Conservation (phyloP, 2,329 filamentous ascomycete species). For the Aspergillus fumigatiaffinis region DNA sequence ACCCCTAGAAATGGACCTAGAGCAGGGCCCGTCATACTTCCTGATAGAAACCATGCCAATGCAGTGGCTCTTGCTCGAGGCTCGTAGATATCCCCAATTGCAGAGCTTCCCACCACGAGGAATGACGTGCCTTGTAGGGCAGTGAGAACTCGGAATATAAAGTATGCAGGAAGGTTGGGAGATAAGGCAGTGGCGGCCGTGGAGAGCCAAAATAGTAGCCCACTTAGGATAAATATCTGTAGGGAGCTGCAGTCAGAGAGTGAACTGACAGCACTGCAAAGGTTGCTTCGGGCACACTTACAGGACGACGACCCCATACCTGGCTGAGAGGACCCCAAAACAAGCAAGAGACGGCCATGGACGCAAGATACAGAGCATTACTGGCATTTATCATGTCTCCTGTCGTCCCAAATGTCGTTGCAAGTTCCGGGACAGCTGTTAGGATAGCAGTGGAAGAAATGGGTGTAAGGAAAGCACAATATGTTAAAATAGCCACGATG, state of each 20-base stretch:
- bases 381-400: slow-evolving; percentile 67
- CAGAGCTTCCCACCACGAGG: slow-evolving; percentile 66
- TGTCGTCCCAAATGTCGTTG: slow-evolving; percentile 59
- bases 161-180: slow-evolving; percentile 67
- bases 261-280: neutral
- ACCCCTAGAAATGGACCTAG: slow-evolving; percentile 50
- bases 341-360: slow-evolving; percentile 67
- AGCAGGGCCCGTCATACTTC: slow-evolving; percentile 68
- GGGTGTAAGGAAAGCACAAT: slow-evolving; percentile 72
- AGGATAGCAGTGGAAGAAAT: slow-evolving; percentile 71
- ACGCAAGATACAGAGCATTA: slow-evolving; percentile 71
- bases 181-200: slow-evolving; percentile 70
- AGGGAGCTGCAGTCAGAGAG: slow-evolving; percentile 1
- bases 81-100: slow-evolving; percentile 64
- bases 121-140: slow-evolving; percentile 74
- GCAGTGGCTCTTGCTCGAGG: slow-evolving; percentile 68
- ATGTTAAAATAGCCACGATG: slow-evolving; percentile 67
- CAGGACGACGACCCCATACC: slow-evolving; percentile 57
- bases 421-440: slow-evolving; percentile 70
- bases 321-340: slow-evolving; percentile 71
- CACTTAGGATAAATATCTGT: slow-evolving; percentile 57
- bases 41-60: slow-evolving; percentile 68
- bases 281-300: slow-evolving; percentile 32
- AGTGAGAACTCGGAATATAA: slow-evolving; percentile 69
- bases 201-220: slow-evolving; percentile 62